Evolutionary conservation across 345 rosid genomes (phyloP).

Genomic region (Ailanthus altissimus): DNA sequence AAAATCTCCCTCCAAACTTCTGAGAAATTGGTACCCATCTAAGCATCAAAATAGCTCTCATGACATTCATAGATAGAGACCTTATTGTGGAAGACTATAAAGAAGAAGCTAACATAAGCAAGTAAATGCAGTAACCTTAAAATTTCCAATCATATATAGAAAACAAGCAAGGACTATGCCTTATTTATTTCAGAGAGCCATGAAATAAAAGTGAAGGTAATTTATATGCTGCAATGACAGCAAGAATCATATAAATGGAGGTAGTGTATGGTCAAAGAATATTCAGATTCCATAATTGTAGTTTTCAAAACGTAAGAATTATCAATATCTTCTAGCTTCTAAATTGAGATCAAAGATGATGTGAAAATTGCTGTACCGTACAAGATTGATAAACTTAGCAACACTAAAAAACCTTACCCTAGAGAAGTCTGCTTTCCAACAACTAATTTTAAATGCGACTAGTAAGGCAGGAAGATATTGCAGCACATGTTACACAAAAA

Average conservation of each 20-base stretch:
- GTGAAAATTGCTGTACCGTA: neutral
- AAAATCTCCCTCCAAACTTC: neutral
- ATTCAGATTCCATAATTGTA: neutral
- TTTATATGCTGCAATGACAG: neutral
- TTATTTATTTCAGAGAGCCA: too few species aligned
- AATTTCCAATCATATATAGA: neutral
- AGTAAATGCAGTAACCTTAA: neutral
- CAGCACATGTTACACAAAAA: neutral
- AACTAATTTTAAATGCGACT: neutral
- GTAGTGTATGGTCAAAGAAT: neutral
- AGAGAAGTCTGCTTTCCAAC: neutral
- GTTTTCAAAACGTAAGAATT: neutral
- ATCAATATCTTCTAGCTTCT: neutral
- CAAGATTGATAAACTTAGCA: neutral
- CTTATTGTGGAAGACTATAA: neutral
- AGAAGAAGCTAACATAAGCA: neutral
- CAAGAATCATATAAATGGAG: neutral
- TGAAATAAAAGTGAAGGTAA: too few species aligned
- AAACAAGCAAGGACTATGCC: neutral
- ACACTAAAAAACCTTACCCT: too few species aligned
- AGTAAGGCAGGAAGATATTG: neutral
- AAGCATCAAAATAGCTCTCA: neutral
- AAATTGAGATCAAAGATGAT: neutral
- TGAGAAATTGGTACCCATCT: neutral
- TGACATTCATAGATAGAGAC: neutral